Base-by-base conservation (phyloP, 306 rosid genomes). In the Medicago arabica region DNA sequence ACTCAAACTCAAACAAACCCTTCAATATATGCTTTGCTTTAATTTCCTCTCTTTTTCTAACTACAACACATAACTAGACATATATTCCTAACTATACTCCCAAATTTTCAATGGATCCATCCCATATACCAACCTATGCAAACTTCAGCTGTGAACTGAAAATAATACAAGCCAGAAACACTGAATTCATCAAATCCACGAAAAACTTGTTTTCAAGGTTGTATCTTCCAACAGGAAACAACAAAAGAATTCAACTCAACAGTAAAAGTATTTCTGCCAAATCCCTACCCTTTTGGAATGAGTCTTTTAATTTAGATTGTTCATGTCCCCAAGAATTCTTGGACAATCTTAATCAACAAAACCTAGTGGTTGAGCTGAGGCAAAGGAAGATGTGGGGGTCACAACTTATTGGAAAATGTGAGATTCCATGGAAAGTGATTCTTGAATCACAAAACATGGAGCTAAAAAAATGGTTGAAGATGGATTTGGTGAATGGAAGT, bases 231-330 rank as follows among this genome's bases (percentile, higher is more conserved):
- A 43, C 83, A 21, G 89, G 83, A 34, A 80, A 41, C 78, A 80
- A 82, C 78, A 77, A 65, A 54, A 86, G 69, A 60, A 73, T 95
- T 63, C 58, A 70, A 53, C 81, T 90, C 10, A 82, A 85, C 69
- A 90, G 75, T 34, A 83, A 72, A 57, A 86, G 69, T 58, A 74
- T 90, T 72, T 72, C 90, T 4, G 13, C 87, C 31, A 78, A 64
- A 38, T 53, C 80, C n/a, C 79, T 44, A 10, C 88, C 86, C 43
- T 77, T 82, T 57, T 94, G 98, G 97, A 74, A 90, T 34, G 88
- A 94, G 17, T 82, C 95, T 55, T 84, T 91, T 69, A 83, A 71
- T 25, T 61, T 91, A 74, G 97, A 89, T 44, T 94, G 98, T 70
- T 74, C 70, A 8, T 92, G 93, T 15, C 67, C 75, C 11, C 74